Conservation (phyloP, 2,329 filamentous ascomycete species). For the Colletotrichum cuscutae region DNA sequence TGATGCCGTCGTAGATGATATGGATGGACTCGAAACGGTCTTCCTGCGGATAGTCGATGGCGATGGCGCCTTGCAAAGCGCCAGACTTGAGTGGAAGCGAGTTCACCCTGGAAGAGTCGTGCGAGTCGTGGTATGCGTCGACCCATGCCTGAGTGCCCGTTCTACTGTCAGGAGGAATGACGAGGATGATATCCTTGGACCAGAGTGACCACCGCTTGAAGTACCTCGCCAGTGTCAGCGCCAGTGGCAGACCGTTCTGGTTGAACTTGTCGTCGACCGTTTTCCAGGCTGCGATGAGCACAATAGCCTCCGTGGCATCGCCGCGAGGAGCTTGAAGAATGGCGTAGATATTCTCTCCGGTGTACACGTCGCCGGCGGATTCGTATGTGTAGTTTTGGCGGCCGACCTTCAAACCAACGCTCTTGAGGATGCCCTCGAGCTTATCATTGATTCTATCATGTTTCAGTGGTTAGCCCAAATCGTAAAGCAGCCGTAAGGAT, state of each 20-base stretch:
- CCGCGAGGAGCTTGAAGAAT: conserved; percentile 93
- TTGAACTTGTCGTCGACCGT: conserved; percentile 85
- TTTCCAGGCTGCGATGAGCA: conserved; percentile 88
- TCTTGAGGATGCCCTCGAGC: conserved; percentile 79
- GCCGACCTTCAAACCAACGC: conserved; percentile 86
- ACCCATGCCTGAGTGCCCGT: conserved; percentile 96
- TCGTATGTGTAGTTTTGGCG: conserved; percentile 89
- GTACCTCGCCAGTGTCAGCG: conserved; percentile 89
- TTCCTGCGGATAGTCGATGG: conserved; percentile 91
- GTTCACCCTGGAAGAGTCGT: conserved; percentile 76
- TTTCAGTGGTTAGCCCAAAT: background rate
- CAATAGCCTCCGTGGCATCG: conserved; percentile 96
- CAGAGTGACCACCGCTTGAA: conserved; percentile 98
- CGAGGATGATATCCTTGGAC: conserved; percentile 97
- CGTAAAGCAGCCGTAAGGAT: background rate
- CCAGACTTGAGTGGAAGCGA: conserved; percentile 90
- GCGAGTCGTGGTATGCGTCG: conserved; percentile 94
- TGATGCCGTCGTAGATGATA: conserved; percentile 93
- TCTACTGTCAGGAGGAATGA: conserved; percentile 88
- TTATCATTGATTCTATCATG: conserved; percentile 70
- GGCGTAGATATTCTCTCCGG: conserved; percentile 92
- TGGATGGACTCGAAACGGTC: conserved; percentile 88
- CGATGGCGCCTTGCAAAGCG: conserved; percentile 89
- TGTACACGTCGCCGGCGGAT: conserved; percentile 77
- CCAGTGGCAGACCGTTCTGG: conserved; percentile 85